A percentile compares a stretch with the other conserved stretches of the same genome.
phyloP scores from a whole-genome alignment of 129 eudicot genomes.

The Helianthus annuus region DNA sequence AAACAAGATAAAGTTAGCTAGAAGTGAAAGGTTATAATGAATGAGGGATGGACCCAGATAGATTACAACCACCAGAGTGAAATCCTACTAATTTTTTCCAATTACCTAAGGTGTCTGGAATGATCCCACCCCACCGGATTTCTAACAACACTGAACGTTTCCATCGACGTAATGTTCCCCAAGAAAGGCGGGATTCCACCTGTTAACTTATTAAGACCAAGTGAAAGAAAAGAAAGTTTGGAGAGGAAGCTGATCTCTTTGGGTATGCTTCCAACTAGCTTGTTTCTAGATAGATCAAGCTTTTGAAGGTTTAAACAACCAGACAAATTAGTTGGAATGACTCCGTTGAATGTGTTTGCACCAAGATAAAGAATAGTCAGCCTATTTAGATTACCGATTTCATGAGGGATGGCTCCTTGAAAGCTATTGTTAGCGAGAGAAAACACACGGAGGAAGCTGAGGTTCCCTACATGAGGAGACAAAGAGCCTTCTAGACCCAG shows the following conservation, averaged over 20 bases:
- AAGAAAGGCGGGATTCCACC: conserved; percentile 6
- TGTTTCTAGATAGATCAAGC: background rate
- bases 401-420: conserved; percentile 13
- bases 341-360: background rate
- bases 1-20: background rate
- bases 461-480: conserved; percentile 22
- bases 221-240: background rate
- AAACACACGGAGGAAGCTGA: conserved; percentile 2
- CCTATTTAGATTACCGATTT: conserved; percentile 11
- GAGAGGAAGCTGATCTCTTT: background rate
- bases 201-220: background rate
- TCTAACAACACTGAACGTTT: background rate
- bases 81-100: background rate
- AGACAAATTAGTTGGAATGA: conserved; percentile 2
- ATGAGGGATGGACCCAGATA: conserved; percentile 6
- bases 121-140: conserved; percentile 8
- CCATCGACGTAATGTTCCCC: conserved; percentile 18
- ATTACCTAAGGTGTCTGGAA: background rate
- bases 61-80: background rate
- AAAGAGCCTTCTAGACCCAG: conserved; percentile 11
- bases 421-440: background rate
- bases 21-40: conserved; percentile 4
- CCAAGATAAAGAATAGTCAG: background rate
- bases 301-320: background rate
- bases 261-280: background rate